Evolutionary conservation across 176 grass and related monocot species (phyloP).

Genomic region (Aegilops tauschii): DNA sequence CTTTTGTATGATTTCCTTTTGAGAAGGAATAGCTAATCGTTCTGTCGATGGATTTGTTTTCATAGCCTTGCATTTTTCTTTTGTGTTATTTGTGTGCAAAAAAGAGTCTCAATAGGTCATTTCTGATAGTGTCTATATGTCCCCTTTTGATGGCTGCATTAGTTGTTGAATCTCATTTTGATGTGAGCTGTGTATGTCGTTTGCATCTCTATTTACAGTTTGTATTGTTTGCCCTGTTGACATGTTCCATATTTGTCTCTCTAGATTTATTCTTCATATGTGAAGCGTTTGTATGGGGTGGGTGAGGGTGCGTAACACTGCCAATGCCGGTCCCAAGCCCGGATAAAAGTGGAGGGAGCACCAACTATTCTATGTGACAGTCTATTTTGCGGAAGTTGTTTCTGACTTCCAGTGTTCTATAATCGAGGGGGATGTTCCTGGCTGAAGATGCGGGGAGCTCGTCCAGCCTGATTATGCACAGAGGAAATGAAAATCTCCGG

Average conservation of each 20-base stretch:
- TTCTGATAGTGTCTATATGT: neutral
- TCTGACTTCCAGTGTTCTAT: neutral
- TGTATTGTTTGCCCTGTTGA: neutral
- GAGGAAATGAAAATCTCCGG: neutral
- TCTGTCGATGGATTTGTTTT: neutral
- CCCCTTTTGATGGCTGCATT: neutral
- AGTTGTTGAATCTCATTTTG: neutral
- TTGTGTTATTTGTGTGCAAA: neutral
- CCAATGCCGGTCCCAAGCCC: slow-evolving; percentile 50
- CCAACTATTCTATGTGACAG: neutral
- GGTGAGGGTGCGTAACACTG: slow-evolving; percentile 42
- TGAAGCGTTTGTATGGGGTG: neutral
- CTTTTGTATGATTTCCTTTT: neutral
- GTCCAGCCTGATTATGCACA: neutral
- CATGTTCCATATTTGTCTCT: neutral
- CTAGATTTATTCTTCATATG: neutral
- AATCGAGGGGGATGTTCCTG: neutral
- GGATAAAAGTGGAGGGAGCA: slow-evolving; percentile 5
- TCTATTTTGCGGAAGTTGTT: neutral
- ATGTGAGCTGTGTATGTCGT: neutral
- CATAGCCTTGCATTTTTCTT: neutral
- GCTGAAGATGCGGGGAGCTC: neutral
- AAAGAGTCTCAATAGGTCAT: neutral
- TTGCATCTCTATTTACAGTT: neutral
- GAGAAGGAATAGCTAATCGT: neutral